phyloP scores from a whole-genome alignment of 2,329 filamentous ascomycete genomes.

The Leptographium flavum region DNA sequence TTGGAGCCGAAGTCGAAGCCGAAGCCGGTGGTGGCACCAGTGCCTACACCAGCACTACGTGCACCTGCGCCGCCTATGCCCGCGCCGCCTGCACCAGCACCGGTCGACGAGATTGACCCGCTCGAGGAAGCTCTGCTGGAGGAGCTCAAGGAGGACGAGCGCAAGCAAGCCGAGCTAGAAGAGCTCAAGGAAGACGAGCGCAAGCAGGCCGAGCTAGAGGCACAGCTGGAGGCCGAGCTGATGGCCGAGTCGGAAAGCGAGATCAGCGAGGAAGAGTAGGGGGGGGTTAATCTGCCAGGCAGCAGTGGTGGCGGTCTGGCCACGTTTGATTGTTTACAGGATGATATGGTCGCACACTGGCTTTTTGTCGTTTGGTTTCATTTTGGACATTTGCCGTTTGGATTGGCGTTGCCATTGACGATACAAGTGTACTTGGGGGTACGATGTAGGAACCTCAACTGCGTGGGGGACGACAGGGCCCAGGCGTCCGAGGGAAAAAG shows the following conservation, averaged over 20 bases:
- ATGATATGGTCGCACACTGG: not conserved
- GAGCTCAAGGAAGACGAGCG: not conserved
- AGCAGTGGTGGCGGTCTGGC: not conserved
- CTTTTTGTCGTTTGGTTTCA: not conserved
- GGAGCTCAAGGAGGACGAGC: slow-evolving; percentile 8
- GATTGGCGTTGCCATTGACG: too few species aligned
- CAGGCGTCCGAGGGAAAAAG: too few species aligned
- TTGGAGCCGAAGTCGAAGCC: not conserved
- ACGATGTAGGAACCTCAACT: too few species aligned
- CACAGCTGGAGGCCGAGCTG: slow-evolving; percentile 41
- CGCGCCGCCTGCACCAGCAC: too few species aligned
- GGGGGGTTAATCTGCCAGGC: not conserved
- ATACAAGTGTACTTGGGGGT: too few species aligned
- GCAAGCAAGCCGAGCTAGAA: slow-evolving; percentile 24
- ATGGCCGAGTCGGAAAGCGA: slow-evolving; percentile 43
- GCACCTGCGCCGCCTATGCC: too few species aligned
- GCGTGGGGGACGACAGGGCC: too few species aligned
- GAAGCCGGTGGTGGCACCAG: not conserved
- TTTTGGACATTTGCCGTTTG: not conserved
- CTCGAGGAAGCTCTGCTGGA: slow-evolving; percentile 8
- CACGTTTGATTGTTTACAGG: not conserved
- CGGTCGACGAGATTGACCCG: slow-evolving; percentile 15
- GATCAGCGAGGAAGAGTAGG: slow-evolving; percentile 50
- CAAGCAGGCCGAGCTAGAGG: slow-evolving; percentile 31
- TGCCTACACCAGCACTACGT: not conserved